These are phyloP conservation scores for Fragaria ananassa DNA, from an alignment of 306 rosid species.

Conservation along the genomic window DNA sequence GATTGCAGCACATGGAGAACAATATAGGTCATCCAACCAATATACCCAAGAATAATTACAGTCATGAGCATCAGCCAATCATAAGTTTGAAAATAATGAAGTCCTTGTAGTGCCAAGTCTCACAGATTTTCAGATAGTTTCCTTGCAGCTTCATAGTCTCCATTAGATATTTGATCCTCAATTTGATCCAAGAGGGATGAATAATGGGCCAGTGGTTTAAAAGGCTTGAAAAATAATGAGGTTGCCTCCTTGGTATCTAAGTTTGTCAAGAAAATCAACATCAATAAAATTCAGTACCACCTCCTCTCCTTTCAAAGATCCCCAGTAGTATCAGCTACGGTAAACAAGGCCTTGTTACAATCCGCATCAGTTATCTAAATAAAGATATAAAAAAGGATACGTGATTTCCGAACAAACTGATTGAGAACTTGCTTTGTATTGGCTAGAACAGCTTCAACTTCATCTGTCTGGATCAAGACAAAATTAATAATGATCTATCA, in stretches of 20 bases:
- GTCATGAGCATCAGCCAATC: slow-evolving; percentile 95
- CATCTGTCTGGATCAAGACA: slow-evolving; percentile 50
- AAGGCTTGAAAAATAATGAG: slow-evolving; percentile 73
- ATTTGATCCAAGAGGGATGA: slow-evolving; percentile 59
- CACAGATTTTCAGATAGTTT: slow-evolving; percentile 61
- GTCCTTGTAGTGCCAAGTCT: slow-evolving; percentile 79
- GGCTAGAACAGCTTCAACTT: slow-evolving; percentile 83
- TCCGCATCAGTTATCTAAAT: slow-evolving; percentile 4
- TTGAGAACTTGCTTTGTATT: slow-evolving; percentile 71
- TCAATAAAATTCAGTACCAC: slow-evolving; percentile 1
- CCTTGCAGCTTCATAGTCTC: slow-evolving; percentile 69
- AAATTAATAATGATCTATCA: slow-evolving; percentile 25
- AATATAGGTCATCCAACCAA: slow-evolving; percentile 88
- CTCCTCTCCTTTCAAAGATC: not conserved
- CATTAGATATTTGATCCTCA: slow-evolving; percentile 55
- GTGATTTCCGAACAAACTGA: slow-evolving; percentile 73
- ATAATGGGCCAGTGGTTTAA: slow-evolving; percentile 65
- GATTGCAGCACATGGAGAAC: slow-evolving; percentile 82
- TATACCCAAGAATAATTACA: slow-evolving; percentile 72
- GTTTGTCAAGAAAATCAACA: slow-evolving; percentile 51
- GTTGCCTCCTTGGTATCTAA: slow-evolving; percentile 68
- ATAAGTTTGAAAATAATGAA: slow-evolving; percentile 87
- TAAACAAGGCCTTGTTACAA: not conserved
- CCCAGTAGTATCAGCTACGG: not conserved
- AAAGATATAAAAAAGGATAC: slow-evolving; percentile 51